A percentile compares a stretch with the other conserved stretches of the same genome.
Conservation (phyloP, 345 rosid species). For the Rhizophora mangle region DNA sequence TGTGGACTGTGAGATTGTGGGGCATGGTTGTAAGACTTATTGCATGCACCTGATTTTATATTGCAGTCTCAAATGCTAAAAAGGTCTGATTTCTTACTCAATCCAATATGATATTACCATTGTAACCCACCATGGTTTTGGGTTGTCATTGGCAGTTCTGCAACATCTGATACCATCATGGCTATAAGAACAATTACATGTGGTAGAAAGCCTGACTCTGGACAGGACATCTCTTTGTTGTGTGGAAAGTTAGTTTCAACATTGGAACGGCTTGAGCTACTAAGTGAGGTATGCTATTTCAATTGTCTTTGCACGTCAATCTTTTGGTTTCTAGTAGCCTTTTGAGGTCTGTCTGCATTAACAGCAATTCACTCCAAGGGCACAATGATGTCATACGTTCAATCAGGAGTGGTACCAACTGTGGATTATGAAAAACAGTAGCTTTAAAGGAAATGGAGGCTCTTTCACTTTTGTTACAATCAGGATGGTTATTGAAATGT, state of each 20-base stretch:
- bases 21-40: background rate
- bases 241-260: conserved; percentile 62
- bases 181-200: conserved; percentile 34
- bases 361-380: background rate
- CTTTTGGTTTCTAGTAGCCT: background rate
- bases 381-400: background rate
- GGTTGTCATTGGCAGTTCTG: conserved; percentile 40
- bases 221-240: conserved; percentile 42
- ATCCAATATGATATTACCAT: background rate
- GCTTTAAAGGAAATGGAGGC: background rate
- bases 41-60: background rate
- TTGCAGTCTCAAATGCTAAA: background rate
- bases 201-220: conserved; percentile 40
- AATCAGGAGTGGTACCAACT: background rate
- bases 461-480: background rate
- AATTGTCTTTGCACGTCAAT: background rate
- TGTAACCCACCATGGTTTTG: background rate
- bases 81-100: background rate
- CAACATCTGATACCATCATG: conserved; percentile 31
- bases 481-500: background rate
- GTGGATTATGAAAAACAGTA: background rate
- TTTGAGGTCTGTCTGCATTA: background rate
- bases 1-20: background rate
- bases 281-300: conserved; percentile 64
- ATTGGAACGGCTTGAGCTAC: conserved; percentile 72